Percentiles rank a stretch among this genome's conserved stretches.
Conservation (phyloP, 257 asterid species). For the Plantago ovata region DNA sequence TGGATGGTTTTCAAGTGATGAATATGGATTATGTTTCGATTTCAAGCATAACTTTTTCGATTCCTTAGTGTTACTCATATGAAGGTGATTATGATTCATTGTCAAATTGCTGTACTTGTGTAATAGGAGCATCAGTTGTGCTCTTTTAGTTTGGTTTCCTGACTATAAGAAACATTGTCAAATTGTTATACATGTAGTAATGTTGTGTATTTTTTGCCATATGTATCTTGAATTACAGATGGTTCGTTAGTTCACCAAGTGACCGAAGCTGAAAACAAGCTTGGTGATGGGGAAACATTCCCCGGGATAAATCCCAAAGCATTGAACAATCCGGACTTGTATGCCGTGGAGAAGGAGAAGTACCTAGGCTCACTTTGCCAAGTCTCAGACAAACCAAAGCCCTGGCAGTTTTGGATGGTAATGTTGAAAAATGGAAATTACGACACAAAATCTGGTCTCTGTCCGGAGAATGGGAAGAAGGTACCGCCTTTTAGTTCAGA, state of each 20-base stretch:
- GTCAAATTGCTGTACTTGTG: too few relatives aligned
- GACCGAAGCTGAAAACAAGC: constrained; percentile 46
- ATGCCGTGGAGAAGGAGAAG: constrained; percentile 62
- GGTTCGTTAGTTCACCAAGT: constrained; percentile 43
- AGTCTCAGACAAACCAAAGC: constrained; percentile 44
- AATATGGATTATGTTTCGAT: too few relatives aligned
- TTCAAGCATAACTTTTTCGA: too few relatives aligned
- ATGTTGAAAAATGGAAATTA: constrained; percentile 67
- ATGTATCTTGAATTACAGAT: constrained; percentile 13
- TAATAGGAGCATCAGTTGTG: too few relatives aligned
- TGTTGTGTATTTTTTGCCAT: background rate
- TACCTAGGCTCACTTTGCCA: constrained; percentile 59
- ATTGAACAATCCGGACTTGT: constrained; percentile 44
- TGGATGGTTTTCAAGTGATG: too few relatives aligned
- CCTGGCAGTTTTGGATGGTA: constrained; percentile 84
- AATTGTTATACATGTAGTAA: too few relatives aligned
- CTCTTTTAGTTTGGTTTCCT: too few relatives aligned
- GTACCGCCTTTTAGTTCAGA: constrained; percentile 46
- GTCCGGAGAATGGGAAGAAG: constrained; percentile 58
- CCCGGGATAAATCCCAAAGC: constrained; percentile 43
- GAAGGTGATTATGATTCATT: too few relatives aligned
- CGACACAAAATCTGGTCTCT: constrained; percentile 51
- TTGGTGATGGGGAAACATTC: constrained; percentile 45
- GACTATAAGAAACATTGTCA: too few relatives aligned
- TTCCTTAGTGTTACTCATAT: too few relatives aligned